Evolutionary conservation across 495 filamentous ascomycete species (phyloP).

Genomic region (Penicillium samsonianum): DNA sequence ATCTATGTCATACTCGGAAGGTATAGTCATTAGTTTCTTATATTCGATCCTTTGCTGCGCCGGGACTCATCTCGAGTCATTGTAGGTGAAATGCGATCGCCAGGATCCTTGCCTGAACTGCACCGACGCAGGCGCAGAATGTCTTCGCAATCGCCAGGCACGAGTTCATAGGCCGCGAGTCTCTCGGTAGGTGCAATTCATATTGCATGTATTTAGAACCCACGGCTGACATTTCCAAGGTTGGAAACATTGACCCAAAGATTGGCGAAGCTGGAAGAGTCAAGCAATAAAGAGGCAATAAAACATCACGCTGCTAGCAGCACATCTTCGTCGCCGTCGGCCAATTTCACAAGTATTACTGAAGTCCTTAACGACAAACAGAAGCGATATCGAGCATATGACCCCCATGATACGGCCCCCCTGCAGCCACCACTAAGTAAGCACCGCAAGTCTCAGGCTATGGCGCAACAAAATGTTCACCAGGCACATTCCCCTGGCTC

Average conservation of each 20-base stretch:
- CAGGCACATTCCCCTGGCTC: conserved; percentile 24
- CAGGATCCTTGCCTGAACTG: conserved; percentile 33
- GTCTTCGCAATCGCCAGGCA: conserved; percentile 27
- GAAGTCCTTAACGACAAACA: conserved; percentile 13
- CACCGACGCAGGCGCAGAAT: conserved; percentile 25
- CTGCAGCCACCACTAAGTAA: conserved; percentile 9
- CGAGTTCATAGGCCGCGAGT: conserved; percentile 30
- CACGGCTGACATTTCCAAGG: conserved; percentile 12
- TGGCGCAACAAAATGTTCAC: conserved; percentile 9
- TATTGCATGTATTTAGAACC: not conserved
- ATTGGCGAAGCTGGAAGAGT: conserved; percentile 26
- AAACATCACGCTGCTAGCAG: conserved; percentile 9
- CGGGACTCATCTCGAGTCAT: not conserved
- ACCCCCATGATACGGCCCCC: not conserved
- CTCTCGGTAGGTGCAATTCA: conserved; percentile 17
- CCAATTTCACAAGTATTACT: not conserved
- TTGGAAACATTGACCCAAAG: conserved; percentile 26
- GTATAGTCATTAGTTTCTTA: conserved; percentile 7
- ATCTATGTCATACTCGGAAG: conserved; percentile 34
- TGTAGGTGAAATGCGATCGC: conserved; percentile 37
- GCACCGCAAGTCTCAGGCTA: conserved; percentile 18
- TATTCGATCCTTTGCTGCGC: not conserved
- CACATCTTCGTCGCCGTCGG: conserved; percentile 14
- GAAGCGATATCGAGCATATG: not conserved
- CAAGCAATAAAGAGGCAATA: conserved; percentile 4